Evolutionary conservation across 164 flowering plant genomes (phyloP).

Genomic region (Amborella trichopoda): DNA sequence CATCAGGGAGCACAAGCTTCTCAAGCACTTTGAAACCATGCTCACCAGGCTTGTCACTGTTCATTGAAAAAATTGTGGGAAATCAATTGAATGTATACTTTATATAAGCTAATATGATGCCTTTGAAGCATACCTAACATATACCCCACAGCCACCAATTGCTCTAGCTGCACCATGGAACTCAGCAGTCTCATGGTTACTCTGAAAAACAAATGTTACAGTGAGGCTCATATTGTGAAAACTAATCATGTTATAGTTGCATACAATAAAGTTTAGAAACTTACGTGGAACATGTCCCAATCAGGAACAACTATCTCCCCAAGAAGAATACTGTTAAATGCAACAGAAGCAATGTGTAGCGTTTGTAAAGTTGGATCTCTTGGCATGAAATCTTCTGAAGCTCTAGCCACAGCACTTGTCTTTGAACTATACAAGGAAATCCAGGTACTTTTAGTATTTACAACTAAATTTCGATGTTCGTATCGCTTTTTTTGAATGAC

Average conservation of each 20-base stretch:
- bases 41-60: constrained; percentile 55
- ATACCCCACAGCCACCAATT: constrained; percentile 57
- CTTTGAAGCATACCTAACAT: constrained; percentile 40
- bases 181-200: constrained; percentile 43
- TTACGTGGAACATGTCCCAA: constrained; percentile 85
- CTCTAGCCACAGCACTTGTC: constrained; percentile 55
- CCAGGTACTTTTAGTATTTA: not conserved
- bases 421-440: constrained; percentile 28
- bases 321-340: constrained; percentile 63
- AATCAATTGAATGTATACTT: not conserved
- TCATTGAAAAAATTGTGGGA: not conserved
- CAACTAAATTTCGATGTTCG: not conserved
- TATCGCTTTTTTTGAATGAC: too few relatives aligned
- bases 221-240: too few relatives aligned
- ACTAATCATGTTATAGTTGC: too few relatives aligned
- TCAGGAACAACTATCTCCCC: constrained; percentile 78
- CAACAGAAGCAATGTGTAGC: constrained; percentile 53
- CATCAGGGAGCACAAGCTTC: constrained; percentile 61
- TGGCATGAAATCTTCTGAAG: constrained; percentile 87
- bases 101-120: not conserved
- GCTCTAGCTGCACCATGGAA: constrained; percentile 63
- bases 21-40: constrained; percentile 51
- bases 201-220: constrained; percentile 31
- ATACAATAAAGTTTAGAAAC: too few relatives aligned
- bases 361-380: constrained; percentile 56